Evolutionary conservation across 2,329 filamentous ascomycete genomes (phyloP).

Genomic region (Immersiporthe knoxdaviesiana): DNA sequence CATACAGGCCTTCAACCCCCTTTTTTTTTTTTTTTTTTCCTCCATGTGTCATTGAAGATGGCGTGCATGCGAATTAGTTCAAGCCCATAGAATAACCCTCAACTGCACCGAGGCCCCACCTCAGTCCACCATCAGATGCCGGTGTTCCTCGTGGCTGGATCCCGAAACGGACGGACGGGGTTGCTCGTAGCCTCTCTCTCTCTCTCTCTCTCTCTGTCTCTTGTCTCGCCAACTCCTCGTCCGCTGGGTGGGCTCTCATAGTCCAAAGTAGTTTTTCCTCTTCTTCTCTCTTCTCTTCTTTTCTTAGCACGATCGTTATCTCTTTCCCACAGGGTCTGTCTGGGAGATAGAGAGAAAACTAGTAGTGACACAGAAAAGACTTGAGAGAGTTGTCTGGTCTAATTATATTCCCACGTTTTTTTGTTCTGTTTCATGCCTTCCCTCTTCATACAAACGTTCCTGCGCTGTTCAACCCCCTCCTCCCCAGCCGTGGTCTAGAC

Average conservation of each 20-base stretch:
- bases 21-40: too few species aligned
- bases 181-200: neutral
- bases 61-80: slow-evolving; percentile 6
- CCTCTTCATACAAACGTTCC: neutral
- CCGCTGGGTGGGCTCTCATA: neutral
- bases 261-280: neutral
- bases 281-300: neutral
- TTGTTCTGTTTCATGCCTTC: neutral
- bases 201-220: too few species aligned
- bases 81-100: neutral
- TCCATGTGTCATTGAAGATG: neutral
- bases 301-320: neutral
- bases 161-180: slow-evolving; percentile 10
- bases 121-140: slow-evolving; percentile 4
- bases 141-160: slow-evolving; percentile 10
- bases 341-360: neutral
- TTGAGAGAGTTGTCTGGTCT: neutral
- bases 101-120: neutral
- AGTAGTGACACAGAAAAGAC: neutral
- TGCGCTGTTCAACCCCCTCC: neutral
- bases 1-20: neutral
- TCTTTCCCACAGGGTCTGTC: neutral
- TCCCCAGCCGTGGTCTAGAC: neutral
- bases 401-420: neutral
- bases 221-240: too few species aligned